Evolutionary conservation across 169 alveolate genomes (phyloP).

Genomic region (Cryptosporidium tyzzeri): DNA sequence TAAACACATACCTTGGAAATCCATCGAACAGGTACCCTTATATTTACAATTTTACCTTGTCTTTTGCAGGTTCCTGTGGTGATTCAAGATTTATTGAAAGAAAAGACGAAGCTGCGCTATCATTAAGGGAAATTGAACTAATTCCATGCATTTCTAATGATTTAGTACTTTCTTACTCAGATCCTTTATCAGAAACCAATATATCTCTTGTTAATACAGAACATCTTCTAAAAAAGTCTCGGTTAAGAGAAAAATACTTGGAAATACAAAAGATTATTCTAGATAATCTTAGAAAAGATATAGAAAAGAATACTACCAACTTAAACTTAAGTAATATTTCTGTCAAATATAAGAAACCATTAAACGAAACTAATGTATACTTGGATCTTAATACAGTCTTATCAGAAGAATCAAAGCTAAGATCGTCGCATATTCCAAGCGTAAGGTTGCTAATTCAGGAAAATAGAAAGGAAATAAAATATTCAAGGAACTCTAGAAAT

Average conservation of each 20-base stretch:
- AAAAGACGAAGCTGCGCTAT: slow-evolving; percentile 11
- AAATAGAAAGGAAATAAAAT: not conserved
- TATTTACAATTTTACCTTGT: slow-evolving; percentile 27
- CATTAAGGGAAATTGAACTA: slow-evolving; percentile 21
- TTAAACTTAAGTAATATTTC: not conserved
- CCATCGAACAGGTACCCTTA: slow-evolving; percentile 46
- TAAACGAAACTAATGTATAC: not conserved
- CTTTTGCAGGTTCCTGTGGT: slow-evolving; percentile 46
- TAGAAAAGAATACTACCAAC: not conserved
- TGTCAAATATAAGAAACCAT: not conserved
- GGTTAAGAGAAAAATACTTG: not conserved
- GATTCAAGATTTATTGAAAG: not conserved
- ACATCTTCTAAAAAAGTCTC: not conserved
- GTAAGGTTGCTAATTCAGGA: slow-evolving; percentile 12
- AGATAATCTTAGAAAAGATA: not conserved
- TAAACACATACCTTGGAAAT: slow-evolving; percentile 44
- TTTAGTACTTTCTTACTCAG: slow-evolving; percentile 45
- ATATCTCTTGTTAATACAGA: slow-evolving; percentile 13
- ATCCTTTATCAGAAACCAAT: slow-evolving; percentile 37
- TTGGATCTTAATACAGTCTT: slow-evolving; percentile 48
- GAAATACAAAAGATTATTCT: slow-evolving; percentile 27
- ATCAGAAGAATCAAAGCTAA: slow-evolving; percentile 32
- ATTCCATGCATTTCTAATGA: slow-evolving; percentile 66
- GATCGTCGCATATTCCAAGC: slow-evolving; percentile 22
- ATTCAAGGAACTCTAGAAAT: not conserved